Base-by-base conservation (phyloP, 257 asterid species). In the Nicotiana tomentosiformis region DNA sequence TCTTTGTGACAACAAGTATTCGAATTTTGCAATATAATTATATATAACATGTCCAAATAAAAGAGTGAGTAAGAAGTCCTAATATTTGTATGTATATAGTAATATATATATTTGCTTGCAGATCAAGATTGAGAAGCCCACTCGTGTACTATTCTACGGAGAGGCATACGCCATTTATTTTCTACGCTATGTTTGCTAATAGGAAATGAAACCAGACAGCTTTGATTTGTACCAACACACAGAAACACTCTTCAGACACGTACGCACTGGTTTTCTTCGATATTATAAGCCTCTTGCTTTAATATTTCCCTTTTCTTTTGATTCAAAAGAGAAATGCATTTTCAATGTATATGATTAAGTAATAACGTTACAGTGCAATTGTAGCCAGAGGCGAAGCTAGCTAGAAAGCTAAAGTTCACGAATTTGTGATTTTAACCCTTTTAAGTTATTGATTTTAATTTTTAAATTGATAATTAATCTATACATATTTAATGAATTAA, bases 131-230 rank as follows among this genome's bases (percentile, higher is more conserved):
- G 10, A 23, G 26, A 64, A 61, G 39, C 35, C 39, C 49, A 18
- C 5, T 66, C 84, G 79, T 81, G 84, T 85, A 39, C 67, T 37
- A 46, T 77, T 39, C 51, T 77, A 58, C 15, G 64, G 26, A 46
- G 55, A 23, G 23, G 14, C 18, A 43, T 72, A 43, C 33, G 2
- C 14, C 35, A 46, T 72, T 20, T 72, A 72, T 23, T 20, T 11
- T 72, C n/a, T 2, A 20, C 78, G 14, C 10, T 70, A 5, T 23
- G 78, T 46, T 46, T 49, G 61, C 11, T 3, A 23, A 23, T 46
- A 33, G 46, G 61, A 61, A 39, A 77, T 83, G 81, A 68, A 66
- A 82, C 85, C 80, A 37, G 77, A 77, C 83, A 82, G 77, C 81
- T 57, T 58, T 74, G 4, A 70, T 72, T 72, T 46, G 60, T 72